phyloP scores from a whole-genome alignment of 495 filamentous ascomycete species.

The Penicillium simplicissimum region DNA sequence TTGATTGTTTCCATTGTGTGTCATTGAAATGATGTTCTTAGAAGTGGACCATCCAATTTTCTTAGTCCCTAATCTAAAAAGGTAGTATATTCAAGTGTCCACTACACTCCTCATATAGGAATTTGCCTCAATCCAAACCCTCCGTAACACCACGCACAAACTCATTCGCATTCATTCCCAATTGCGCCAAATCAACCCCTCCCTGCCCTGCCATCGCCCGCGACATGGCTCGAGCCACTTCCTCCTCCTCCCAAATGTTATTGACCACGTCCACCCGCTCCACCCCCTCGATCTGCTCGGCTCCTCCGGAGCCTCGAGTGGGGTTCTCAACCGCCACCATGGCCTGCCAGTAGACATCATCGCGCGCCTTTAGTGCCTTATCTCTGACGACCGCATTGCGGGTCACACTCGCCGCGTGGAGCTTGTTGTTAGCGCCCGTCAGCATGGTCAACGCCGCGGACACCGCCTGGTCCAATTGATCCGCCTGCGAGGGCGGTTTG shows the following conservation, averaged over 20 bases:
- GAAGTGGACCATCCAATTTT: no score
- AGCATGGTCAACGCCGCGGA: constrained; percentile 42
- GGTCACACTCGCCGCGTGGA: constrained; percentile 55
- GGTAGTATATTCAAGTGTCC: neutral
- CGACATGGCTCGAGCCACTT: constrained; percentile 56
- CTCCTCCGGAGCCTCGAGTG: constrained; percentile 30
- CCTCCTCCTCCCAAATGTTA: constrained; percentile 55
- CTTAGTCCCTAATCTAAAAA: neutral
- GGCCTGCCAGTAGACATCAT: constrained; percentile 60
- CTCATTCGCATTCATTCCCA: constrained; percentile 47
- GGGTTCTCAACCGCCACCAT: constrained; percentile 43
- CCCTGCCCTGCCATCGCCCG: constrained; percentile 46
- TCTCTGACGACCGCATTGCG: constrained; percentile 62
- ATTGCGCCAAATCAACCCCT: constrained; percentile 49
- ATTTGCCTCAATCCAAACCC: constrained; percentile 33
- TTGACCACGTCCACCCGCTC: constrained; percentile 21
- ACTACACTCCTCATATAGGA: neutral
- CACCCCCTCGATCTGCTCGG: constrained; percentile 11
- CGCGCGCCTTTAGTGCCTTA: constrained; percentile 50
- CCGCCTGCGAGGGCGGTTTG: constrained; percentile 49
- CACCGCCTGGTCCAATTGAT: constrained; percentile 45
- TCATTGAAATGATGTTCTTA: no score
- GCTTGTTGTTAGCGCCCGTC: constrained; percentile 48
- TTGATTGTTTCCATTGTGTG: neutral
- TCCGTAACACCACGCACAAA: constrained; percentile 46